Conservation (phyloP, 2,329 filamentous ascomycete genomes). For the Penicillium decumbens region DNA sequence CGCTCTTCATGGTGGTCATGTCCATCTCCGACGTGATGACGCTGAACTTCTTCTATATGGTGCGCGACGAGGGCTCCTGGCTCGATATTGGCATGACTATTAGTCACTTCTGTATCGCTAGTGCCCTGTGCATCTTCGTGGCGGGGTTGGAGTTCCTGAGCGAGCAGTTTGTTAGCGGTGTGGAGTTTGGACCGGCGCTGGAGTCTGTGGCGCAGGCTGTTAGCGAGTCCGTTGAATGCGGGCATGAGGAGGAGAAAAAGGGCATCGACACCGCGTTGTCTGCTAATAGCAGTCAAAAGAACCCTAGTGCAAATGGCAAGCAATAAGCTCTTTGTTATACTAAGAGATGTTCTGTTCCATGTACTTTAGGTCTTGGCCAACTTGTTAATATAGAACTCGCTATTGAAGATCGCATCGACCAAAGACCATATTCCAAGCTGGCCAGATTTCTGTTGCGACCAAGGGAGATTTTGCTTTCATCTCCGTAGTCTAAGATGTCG, state of each 20-base stretch:
- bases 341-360: not conserved
- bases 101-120: slow-evolving; percentile 91
- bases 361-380: slow-evolving; percentile 9
- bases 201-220: slow-evolving; percentile 19
- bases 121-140: slow-evolving; percentile 83
- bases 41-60: slow-evolving; percentile 95
- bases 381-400: slow-evolving; percentile 14
- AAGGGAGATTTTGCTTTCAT: too few species aligned
- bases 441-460: too few species aligned
- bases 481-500: too few species aligned
- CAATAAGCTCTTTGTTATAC: not conserved
- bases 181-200: slow-evolving; percentile 51
- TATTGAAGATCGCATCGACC: not conserved
- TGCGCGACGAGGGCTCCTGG: slow-evolving; percentile 95
- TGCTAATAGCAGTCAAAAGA: slow-evolving; percentile 9
- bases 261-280: not conserved
- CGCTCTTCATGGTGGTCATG: slow-evolving; percentile 92
- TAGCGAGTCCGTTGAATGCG: slow-evolving; percentile 19
- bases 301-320: not conserved
- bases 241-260: slow-evolving; percentile 7
- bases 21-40: slow-evolving; percentile 86
- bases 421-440: not conserved
- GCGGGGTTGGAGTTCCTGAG: slow-evolving; percentile 81
- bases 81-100: slow-evolving; percentile 96
- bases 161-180: slow-evolving; percentile 72